Base-by-base conservation (phyloP, 2,329 filamentous ascomycete species). In the Blumeria hordei region DNA sequence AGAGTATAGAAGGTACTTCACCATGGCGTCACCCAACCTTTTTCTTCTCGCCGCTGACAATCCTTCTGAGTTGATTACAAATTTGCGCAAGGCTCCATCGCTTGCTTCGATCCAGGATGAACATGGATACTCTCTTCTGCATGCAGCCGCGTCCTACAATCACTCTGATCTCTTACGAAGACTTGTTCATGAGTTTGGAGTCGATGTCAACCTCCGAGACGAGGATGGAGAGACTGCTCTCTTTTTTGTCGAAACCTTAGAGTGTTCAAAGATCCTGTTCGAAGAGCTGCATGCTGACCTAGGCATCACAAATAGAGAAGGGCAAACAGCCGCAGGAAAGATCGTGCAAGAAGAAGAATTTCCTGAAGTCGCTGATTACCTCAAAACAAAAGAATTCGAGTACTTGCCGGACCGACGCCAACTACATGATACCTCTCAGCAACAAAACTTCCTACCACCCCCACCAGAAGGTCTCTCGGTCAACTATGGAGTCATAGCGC, bases 211-310 rank as follows among this genome's bases (percentile, higher is more conserved):
- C 65, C 71, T 95, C 54, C 77, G 76, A 60, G 92, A 98, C 65
- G 86, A 94, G 67, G 92, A 98, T 66, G 78, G 81, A 56, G 92
- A 98, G 69, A 95, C 90, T 1, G 84, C 90, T n/a, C 72, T 98
- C 4, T 98, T 94, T 64, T 86, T 88, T n/a, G 80, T 81, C 33
- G 92, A 98, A 68, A 85, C 79, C 0, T 72, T 83, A 52, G 81
- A 85, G 3, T 81, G 87, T 45, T 90, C 90, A 18, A 78, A 77
- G 62, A 76, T 81, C 54, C 72, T 98, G 7, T 77, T 96, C 3
- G 86, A 93, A 63, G 87, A 94, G 67, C 72, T 96, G 3, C 78
- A 80, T 5, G 77, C 84, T 35, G 80, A 94, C 61, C 67, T 77
- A 39, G 69, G 68, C 18, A 71, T 81, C 57, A 74, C 70, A 60